Base-by-base conservation (phyloP, 768 basidiomycete species). In the Trametes gibbosa region DNA sequence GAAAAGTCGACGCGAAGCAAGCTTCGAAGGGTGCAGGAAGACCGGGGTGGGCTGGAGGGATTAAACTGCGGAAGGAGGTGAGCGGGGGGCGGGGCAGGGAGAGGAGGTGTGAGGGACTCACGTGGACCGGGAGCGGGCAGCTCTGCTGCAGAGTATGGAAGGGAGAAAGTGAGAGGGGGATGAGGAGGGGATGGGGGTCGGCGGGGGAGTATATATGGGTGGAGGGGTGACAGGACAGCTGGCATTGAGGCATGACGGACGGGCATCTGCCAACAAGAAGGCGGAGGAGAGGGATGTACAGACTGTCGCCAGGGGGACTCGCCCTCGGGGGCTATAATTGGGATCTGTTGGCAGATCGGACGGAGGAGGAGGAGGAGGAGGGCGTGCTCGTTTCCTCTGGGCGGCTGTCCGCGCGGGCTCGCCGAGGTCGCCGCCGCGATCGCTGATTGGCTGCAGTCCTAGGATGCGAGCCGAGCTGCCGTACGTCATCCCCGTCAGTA, bases 91-190 rank as follows among this genome's bases (percentile, higher is more conserved):
- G 63, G 60, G 54, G 59, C 62, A 59, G 60, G 23, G 46, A 17
- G n/a, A 16, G 32, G 32, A 34, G 24, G n/a, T 14, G 50, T 14
- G 73, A 70, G 67, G 70, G 68, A 68, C 66, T 67, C 67, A 70
- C 66, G 64, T 66, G 54, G 57, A 51, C 46, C 66, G 62, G 57
- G 56, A 53, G 67, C 65, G 65, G 66, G 77, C 84, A 84, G 83
- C 84, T 60, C 83, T 70, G 84, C 82, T 84, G 84, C 81, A 63
- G 34, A 58, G 21, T 54, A 56, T 50, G 34, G 60, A 60, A 68
- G 64, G 53, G 43, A 55, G 59, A 51, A 53, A 52, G 59, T 58
- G 63, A 66, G 60, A 66, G 66, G 65, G 68, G 65, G 63, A 58
- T 59, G 61, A 40, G 48, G 46, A 61, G 48, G n/a, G n/a, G 29